These are phyloP conservation scores for Phaffomyces thermotolerans DNA, from an alignment of 805 yeast species.

Conservation along the genomic window DNA sequence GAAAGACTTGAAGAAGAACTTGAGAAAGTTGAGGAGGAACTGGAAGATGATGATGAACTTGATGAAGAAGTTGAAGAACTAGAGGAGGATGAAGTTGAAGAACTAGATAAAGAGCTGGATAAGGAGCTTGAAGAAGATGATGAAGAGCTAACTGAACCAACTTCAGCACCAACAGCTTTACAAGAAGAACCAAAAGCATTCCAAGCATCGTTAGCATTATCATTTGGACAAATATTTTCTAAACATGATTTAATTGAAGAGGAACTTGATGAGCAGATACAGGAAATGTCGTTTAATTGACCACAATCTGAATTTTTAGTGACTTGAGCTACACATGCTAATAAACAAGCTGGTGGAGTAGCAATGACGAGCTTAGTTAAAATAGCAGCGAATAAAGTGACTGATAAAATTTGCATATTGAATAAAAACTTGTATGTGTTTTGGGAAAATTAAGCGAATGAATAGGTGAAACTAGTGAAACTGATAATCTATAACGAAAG, in stretches of 20 bases:
- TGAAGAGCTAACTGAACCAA: constrained; percentile 6
- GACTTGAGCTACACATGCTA: constrained; percentile 81
- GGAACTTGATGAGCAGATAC: constrained; percentile 59
- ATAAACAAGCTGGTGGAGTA: constrained; percentile 86
- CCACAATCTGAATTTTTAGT: constrained; percentile 46
- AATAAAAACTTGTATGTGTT: too few relatives aligned
- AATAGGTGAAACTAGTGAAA: too few relatives aligned
- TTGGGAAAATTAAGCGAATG: too few relatives aligned
- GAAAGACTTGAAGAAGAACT: neutral
- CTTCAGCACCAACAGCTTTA: constrained; percentile 33
- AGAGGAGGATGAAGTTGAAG: constrained; percentile 23
- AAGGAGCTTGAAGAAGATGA: constrained; percentile 10
- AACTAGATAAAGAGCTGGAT: constrained; percentile 7
- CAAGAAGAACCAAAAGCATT: constrained; percentile 51
- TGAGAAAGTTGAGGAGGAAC: neutral
- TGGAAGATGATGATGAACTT: neutral
- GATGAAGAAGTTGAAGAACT: constrained; percentile 14
- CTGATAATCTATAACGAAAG: too few relatives aligned
- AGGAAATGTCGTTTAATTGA: constrained; percentile 54
- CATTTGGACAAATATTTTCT: constrained; percentile 60
- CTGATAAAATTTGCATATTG: constrained; percentile 4
- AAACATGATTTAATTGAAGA: constrained; percentile 54
- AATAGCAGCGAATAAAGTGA: constrained; percentile 10
- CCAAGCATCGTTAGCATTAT: constrained; percentile 49
- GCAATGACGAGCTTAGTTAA: constrained; percentile 31